A percentile compares a stretch with the other conserved stretches of the same genome.
Evolutionary conservation across 1,139 yeast genomes (phyloP).

Genomic region (Diutina sp.): DNA sequence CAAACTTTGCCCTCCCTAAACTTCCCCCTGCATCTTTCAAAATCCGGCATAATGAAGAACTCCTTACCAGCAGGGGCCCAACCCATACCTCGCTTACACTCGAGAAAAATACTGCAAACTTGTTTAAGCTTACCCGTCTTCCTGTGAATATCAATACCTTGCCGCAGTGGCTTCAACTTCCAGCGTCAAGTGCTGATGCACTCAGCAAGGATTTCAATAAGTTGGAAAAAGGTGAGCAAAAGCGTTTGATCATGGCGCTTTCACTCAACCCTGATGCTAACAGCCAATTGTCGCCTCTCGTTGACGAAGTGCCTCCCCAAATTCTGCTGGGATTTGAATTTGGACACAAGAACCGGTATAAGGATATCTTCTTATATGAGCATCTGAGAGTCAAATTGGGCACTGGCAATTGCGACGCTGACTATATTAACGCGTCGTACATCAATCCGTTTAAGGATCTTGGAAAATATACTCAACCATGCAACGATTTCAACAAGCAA

Average conservation of each 20-base stretch:
- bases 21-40: not conserved
- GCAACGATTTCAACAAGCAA: not conserved
- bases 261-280: not conserved
- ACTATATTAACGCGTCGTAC: conserved; percentile 54
- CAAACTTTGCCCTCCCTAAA: not conserved
- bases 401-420: conserved; percentile 11
- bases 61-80: conserved; percentile 8
- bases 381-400: conserved; percentile 55
- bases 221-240: conserved; percentile 2
- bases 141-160: not conserved
- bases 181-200: not conserved
- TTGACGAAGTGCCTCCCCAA: conserved; percentile 5
- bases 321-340: conserved; percentile 64
- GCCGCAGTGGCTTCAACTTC: conserved; percentile 1
- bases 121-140: not conserved
- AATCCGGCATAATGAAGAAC: conserved; percentile 13
- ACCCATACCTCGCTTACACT: not conserved
- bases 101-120: not conserved
- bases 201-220: conserved; percentile 24
- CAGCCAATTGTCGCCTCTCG: not conserved
- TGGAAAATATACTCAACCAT: not conserved
- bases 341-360: conserved; percentile 67
- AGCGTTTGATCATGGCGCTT: conserved; percentile 7
- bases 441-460: conserved; percentile 14
- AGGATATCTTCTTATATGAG: conserved; percentile 73